These are phyloP conservation scores for Trichoderma gracile DNA, from an alignment of 2,329 filamentous ascomycete genomes.

Conservation along the genomic window DNA sequence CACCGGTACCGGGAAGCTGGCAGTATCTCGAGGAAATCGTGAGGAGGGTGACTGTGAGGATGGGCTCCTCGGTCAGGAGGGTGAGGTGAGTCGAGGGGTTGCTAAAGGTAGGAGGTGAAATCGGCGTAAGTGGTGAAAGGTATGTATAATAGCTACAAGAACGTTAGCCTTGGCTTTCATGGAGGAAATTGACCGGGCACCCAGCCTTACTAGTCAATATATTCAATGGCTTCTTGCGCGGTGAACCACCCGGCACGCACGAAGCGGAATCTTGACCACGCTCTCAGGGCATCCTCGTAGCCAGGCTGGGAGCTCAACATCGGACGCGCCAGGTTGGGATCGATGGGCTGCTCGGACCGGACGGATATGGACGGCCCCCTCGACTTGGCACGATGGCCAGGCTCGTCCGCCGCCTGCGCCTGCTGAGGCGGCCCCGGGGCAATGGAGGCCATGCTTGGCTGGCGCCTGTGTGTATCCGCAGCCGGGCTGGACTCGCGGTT, in stretches of 20 bases:
- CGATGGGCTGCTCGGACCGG: slow-evolving; percentile 42
- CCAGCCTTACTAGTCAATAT: slow-evolving; percentile 81
- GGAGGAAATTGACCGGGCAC: too few species aligned
- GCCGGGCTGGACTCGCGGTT: slow-evolving; percentile 29
- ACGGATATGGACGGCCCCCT: slow-evolving; percentile 27
- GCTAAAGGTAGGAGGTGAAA: slow-evolving; percentile 87
- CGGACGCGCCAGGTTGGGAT: slow-evolving; percentile 49
- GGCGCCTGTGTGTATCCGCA: slow-evolving; percentile 35
- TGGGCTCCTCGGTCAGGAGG: slow-evolving; percentile 85
- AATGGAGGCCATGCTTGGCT: slow-evolving; percentile 35
- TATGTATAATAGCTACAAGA: slow-evolving; percentile 79
- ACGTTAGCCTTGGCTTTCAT: not conserved
- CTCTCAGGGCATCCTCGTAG: slow-evolving; percentile 70
- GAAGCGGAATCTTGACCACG: slow-evolving; percentile 92
- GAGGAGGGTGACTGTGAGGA: slow-evolving; percentile 85
- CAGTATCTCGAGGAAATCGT: slow-evolving; percentile 89
- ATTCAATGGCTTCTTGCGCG: slow-evolving; percentile 86
- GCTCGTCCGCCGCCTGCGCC: slow-evolving; percentile 12
- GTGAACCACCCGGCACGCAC: slow-evolving; percentile 98
- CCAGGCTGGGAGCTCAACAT: slow-evolving; percentile 52
- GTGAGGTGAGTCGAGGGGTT: slow-evolving; percentile 77
- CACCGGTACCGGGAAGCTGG: slow-evolving; percentile 75
- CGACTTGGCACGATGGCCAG: slow-evolving; percentile 4
- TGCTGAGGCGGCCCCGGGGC: slow-evolving; percentile 29
- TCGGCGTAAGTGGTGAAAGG: slow-evolving; percentile 87